Conservation (phyloP, 2,329 filamentous ascomycete genomes). For the Fusarium hostae region DNA sequence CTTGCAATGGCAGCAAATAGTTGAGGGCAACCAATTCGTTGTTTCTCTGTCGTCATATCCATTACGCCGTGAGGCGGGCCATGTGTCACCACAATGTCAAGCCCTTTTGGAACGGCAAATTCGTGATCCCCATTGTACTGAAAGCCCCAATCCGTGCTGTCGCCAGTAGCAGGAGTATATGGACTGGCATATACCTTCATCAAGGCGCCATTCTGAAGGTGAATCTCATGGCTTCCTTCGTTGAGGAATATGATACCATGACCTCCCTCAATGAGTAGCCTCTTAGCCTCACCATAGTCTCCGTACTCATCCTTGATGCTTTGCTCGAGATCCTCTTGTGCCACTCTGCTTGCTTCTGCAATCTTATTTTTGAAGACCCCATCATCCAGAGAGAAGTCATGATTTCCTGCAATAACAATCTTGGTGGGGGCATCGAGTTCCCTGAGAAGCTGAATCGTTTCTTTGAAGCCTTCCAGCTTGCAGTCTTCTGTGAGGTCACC, state of each 20-base stretch:
- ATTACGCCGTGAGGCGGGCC: conserved; percentile 54
- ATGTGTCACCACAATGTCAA: conserved; percentile 51
- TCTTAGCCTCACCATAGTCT: conserved; percentile 48
- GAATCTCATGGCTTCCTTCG: conserved; percentile 55
- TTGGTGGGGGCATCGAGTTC: conserved; percentile 57
- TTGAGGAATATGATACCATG: conserved; percentile 54
- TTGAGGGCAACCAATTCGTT: conserved; percentile 47
- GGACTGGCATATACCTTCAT: conserved; percentile 59
- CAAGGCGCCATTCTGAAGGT: conserved; percentile 53
- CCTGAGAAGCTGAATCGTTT: conserved; percentile 52
- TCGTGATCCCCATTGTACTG: conserved; percentile 52
- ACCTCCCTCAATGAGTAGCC: conserved; percentile 41
- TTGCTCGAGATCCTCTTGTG: conserved; percentile 1
- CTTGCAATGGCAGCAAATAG: conserved; percentile 47
- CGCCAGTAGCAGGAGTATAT: conserved; percentile 53
- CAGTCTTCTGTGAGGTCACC: conserved; percentile 61
- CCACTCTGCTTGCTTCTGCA: conserved; percentile 18
- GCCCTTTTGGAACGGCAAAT: conserved; percentile 41
- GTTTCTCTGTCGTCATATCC: conserved; percentile 48
- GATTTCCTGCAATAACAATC: conserved; percentile 62
- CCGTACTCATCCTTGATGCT: conserved; percentile 50
- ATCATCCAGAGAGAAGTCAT: conserved; percentile 58
- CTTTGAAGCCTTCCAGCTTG: conserved; percentile 53
- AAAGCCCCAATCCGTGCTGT: conserved; percentile 53
- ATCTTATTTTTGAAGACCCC: conserved; percentile 49